phyloP scores from a whole-genome alignment of 176 grass and related monocot species.

The Juncus inflexus region DNA sequence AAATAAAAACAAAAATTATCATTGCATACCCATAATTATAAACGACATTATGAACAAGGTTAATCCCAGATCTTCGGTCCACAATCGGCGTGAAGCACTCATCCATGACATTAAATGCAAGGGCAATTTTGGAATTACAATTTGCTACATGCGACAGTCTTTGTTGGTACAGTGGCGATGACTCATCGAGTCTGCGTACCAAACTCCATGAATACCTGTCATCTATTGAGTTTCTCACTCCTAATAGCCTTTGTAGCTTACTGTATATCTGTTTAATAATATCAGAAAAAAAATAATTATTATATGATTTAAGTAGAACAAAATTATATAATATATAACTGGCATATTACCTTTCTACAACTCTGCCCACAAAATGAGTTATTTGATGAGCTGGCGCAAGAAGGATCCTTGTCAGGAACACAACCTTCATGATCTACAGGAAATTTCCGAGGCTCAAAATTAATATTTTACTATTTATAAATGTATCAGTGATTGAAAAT shows the following conservation, averaged over 20 bases:
- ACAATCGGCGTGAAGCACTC: slow-evolving; percentile 81
- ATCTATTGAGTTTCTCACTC: slow-evolving; percentile 74
- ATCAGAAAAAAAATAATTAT: slow-evolving; percentile 21
- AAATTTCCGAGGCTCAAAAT: neutral
- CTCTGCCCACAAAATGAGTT: slow-evolving; percentile 63
- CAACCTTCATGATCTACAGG: slow-evolving; percentile 74
- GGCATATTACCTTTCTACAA: slow-evolving; percentile 65
- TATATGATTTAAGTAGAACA: neutral
- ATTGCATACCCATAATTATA: slow-evolving; percentile 91
- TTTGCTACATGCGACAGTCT: slow-evolving; percentile 35
- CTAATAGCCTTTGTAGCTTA: slow-evolving; percentile 62
- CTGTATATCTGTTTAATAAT: slow-evolving; percentile 54
- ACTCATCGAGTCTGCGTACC: slow-evolving; percentile 65
- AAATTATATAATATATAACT: neutral
- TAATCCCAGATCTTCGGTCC: slow-evolving; percentile 85
- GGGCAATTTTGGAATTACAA: slow-evolving; percentile 86
- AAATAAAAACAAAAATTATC: too few species aligned
- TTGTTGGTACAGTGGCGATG: slow-evolving; percentile 18
- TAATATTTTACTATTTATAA: neutral
- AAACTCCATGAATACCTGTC: slow-evolving; percentile 83
- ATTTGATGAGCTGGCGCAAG: slow-evolving; percentile 18
- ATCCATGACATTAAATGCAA: slow-evolving; percentile 85
- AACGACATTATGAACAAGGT: slow-evolving; percentile 84
- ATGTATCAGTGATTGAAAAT: neutral
- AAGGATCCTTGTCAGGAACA: slow-evolving; percentile 35